Conservation (phyloP, 345 rosid genomes). For the Citrus maxima region DNA sequence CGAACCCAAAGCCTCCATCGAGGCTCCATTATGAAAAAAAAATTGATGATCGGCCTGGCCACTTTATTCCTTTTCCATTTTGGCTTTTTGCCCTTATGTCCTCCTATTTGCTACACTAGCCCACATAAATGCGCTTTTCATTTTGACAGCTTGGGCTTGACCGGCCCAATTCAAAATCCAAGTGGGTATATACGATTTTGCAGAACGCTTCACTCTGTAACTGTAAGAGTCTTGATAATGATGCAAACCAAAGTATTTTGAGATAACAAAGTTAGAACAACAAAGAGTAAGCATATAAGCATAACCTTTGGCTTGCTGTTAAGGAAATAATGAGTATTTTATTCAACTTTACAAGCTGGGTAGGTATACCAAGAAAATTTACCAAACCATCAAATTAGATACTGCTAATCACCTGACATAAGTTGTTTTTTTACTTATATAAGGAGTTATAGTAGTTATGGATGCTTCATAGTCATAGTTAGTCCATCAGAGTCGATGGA, state of each 20-base stretch:
- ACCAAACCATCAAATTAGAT: background rate
- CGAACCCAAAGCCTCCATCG: slow-evolving; percentile 12
- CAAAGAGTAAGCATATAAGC: background rate
- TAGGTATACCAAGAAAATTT: slow-evolving; percentile 4
- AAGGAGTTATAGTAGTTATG: background rate
- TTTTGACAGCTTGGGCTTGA: background rate
- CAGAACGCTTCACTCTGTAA: background rate
- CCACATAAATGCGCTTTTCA: background rate
- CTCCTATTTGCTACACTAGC: background rate
- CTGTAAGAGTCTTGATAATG: background rate
- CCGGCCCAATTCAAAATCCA: background rate
- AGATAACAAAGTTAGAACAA: background rate
- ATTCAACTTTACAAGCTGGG: slow-evolving; percentile 4
- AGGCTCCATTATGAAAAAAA: background rate
- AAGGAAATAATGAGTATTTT: background rate
- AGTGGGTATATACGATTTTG: background rate
- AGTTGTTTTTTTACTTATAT: background rate
- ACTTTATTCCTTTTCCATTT: background rate
- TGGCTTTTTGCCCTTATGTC: background rate
- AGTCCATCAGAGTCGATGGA: background rate
- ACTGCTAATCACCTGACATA: background rate
- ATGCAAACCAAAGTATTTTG: background rate
- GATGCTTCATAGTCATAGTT: background rate
- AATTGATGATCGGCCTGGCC: background rate
- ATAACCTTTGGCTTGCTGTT: background rate